Evolutionary conservation across 1,284 basidiomycete genomes (phyloP).

Genomic region (Leccinum pallidistipes): DNA sequence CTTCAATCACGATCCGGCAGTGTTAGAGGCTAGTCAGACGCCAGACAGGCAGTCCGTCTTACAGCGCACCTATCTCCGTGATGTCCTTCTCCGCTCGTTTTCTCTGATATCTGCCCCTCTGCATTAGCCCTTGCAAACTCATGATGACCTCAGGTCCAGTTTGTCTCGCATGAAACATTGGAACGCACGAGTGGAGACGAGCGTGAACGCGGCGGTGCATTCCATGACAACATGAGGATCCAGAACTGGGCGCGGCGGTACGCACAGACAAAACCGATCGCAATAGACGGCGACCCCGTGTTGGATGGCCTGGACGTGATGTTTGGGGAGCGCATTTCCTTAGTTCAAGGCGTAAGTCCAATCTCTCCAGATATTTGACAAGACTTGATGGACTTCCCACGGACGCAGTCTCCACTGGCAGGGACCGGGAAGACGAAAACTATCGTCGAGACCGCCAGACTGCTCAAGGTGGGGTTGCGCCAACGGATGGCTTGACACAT

Average conservation of each 20-base stretch:
- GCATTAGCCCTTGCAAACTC: slow-evolving; percentile 33
- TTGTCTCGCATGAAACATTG: slow-evolving; percentile 35
- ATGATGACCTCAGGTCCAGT: slow-evolving; percentile 35
- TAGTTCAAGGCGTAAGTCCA: slow-evolving; percentile 82
- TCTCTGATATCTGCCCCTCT: slow-evolving; percentile 31
- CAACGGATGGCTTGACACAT: not conserved
- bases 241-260: slow-evolving; percentile 77
- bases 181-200: slow-evolving; percentile 36
- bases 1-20: slow-evolving; percentile 57
- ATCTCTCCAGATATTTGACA: not conserved
- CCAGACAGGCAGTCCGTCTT: slow-evolving; percentile 50
- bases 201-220: slow-evolving; percentile 45
- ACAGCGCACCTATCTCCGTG: slow-evolving; percentile 68
- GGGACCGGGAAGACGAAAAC: slow-evolving; percentile 95
- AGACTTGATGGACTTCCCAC: slow-evolving; percentile 3
- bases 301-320: slow-evolving; percentile 76
- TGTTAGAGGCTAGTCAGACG: slow-evolving; percentile 37
- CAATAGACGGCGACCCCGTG: slow-evolving; percentile 79
- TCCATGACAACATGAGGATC: slow-evolving; percentile 69
- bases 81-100: slow-evolving; percentile 62
- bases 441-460: slow-evolving; percentile 79
- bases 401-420: slow-evolving; percentile 61
- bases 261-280: slow-evolving; percentile 57
- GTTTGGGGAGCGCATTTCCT: slow-evolving; percentile 74
- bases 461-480: slow-evolving; percentile 65